Base-by-base conservation (phyloP, 768 basidiomycete species). In the Psilocybe sp. region DNA sequence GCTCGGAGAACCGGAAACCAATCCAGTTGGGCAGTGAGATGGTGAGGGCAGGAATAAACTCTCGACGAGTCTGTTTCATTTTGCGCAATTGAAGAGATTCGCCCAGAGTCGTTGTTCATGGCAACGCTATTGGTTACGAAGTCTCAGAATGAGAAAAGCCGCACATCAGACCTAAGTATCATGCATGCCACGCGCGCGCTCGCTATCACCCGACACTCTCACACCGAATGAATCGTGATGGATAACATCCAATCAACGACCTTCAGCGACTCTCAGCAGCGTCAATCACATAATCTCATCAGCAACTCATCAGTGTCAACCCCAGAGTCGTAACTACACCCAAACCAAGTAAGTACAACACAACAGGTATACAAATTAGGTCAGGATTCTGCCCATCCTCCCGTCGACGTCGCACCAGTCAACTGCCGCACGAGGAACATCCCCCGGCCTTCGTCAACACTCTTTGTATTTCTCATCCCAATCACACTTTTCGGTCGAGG, bases 401-500 rank as follows among this genome's bases (percentile, higher is more conserved):
- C 53, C n/a, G 44, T 50, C 34, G 54, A 57, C 10, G 60, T 59
- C 16, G 65, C 73, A 20, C 87, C 89, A 7, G 90, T 92, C 74
- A 92, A 74, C 64, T 92, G 89, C 59, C 81, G 74, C 40, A 91
- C 86, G 49, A 92, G 69, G 65, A 80, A 87, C 85, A 90, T 78
- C 34, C 82, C 85, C 41, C 84, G 71, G 11, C 84, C 87, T 62
- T 88, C 86, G 55, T 88, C 87, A 23, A 76, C 61, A 49, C 82
- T 84, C 60, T 79, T 82, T 18, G 76, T 62, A 50, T 69, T 76
- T 57, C 87, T 74, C 66, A 85, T 81, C 12, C 87, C 87, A 49
- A 86, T 81, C 19, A 88, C 85, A 59, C 87, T 89, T 74, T 86
- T 89, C 10, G 90, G 89, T 47, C 90, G 70, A 8, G 87, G 81